Evolutionary conservation across 495 filamentous ascomycete species (phyloP), one percentile per base, ranked within the genome.

Genomic region (Lepraria neglecta): DNA sequence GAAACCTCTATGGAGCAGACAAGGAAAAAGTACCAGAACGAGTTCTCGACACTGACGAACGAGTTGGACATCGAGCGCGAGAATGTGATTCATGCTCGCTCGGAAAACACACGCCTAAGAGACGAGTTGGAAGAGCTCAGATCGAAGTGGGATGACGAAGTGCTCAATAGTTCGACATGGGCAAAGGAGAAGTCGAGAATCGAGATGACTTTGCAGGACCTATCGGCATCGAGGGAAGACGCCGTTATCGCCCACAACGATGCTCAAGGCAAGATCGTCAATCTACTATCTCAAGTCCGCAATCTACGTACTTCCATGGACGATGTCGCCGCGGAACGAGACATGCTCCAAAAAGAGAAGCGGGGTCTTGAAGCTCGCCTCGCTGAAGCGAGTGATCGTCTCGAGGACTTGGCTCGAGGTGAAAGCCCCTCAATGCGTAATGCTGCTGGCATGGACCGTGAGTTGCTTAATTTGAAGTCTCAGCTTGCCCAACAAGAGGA

Each of bases 141-240:
- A 54, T 90, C 86, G 62, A 97, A 97, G 71, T 98, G 95, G 95
- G 95, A 98, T 69, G 89, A 98, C 68, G 94, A 98, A 73, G 91
- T 97, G 21, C 85, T 98, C 67, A 98, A 98, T 70, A 92, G 88
- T 73, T 95, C 91, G 0, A 94, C 94, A 1, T 98, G 94, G 94
- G 91, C 91, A 38, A 98, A 98, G 76, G 94, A 98, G 76, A 98
- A 98, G 75, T 79, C 89, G 4, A 85, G 94, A 7, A 79, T 98
- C 60, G 95, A 97, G 67, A 84, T 91, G 46, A 95, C 90, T 15
- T 80, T 98, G 51, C 87, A 95, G 60, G 94, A 97, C 69, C 81
- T 97, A 21, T 87, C 88, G 3, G 84, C 87, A 30, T 96, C 91
- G 24, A 84, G 92, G 3, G 92, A 98, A 65, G 95, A 98, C 72